Base-by-base conservation (phyloP, 2,329 filamentous ascomycete genomes). In the Cordyceps sp. region DNA sequence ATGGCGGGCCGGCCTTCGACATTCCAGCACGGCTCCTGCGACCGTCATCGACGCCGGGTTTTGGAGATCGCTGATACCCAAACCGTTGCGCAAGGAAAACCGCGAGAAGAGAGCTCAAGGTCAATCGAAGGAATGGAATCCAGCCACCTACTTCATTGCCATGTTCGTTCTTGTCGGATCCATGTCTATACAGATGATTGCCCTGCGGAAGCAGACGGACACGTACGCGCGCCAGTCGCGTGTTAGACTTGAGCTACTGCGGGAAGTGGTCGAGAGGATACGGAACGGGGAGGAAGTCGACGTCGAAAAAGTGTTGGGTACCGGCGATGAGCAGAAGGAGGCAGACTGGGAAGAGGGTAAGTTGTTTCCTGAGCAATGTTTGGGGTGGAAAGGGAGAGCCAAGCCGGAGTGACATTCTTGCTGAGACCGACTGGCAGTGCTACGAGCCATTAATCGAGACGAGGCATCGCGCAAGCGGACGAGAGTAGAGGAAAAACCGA, bases 101-200 rank as follows among this genome's bases (percentile, higher is more conserved):
- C 52, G 45, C 33, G 46, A 45, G 38, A 47, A 43, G 17, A 69
- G 20, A 12, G 15, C 21, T 4, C 16, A 18, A 14, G 9, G 8
- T 21, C 13, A 64, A 40, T 58, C 66, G 13, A 77, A 70, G 47
- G 69, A 73, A 42, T 82, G 78, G 75, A 88, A 88, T 43, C 80
- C 82, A 3, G 79, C 79, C 15, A 85, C 77, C 0, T 88, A 84
- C 47, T 90, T 77, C 52, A 82, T 88, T 42, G 62, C 76, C 44
- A 82, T 88, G 39, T 85, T 85, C 46, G 62, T 85, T 26, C 66
- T 96, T 39, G 88, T 96, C 40, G 92, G 92, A 4, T 93, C 84
- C 38, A 93, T 94, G 65, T 82, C 88, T 12, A 94, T 98, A 44
- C 82, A 94, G 46, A 81, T 90, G 66, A 78, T 98, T 47, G 66